Base-by-base conservation (phyloP, 345 rosid species). In the Psidium friedrichsthalianum region DNA sequence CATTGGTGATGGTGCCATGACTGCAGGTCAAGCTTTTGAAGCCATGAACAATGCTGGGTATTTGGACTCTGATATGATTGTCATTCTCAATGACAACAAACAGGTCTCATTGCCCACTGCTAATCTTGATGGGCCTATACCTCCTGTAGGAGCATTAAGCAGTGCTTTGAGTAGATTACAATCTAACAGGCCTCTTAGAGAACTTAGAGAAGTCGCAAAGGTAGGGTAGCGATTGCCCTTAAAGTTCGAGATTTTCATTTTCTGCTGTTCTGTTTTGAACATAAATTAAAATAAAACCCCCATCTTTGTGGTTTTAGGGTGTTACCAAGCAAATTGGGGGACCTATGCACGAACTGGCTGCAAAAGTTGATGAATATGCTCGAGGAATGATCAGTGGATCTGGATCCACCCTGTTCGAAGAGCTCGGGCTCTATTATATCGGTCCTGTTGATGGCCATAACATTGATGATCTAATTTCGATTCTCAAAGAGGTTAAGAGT, bases 1-100 rank as follows among this genome's bases (percentile, higher is more conserved):
- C 82, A 97, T 97, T 32, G 98, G 99, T 40, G 99, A 97, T 84
- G 99, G 98, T 82, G 99, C 99, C 40, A 97, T 97, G 99, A 97
- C 99, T 4, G 99, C 99, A 36, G 99, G 99, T n/a, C 98, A 97
- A 84, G 99, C 99, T 88, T 97, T 94, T 84, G 99, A 97, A 91
- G 98, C 99, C 29, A 95, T 97, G 99, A 97, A 97, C 93, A 97
- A 95, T 82, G 98, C 99, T 0, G 99, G 99, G 27, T 97, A 97
- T 90, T 89, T 97, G 49, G 99, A 97, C 87, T 94, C 99, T 0
- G 98, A 97, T 87, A 97, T 95, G 99, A 94, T 95, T 85, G 98
- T 97, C 85, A 95, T 97, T 85, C 98, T 97, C 56, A 97, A 97
- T 85, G 99, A 97, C 91, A 97, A 97, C 93, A 97, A 95, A 84